Percentiles rank a stretch among this genome's conserved stretches.
phyloP scores from a whole-genome alignment of 495 filamentous ascomycete species.

The Xylaria telfairii region DNA sequence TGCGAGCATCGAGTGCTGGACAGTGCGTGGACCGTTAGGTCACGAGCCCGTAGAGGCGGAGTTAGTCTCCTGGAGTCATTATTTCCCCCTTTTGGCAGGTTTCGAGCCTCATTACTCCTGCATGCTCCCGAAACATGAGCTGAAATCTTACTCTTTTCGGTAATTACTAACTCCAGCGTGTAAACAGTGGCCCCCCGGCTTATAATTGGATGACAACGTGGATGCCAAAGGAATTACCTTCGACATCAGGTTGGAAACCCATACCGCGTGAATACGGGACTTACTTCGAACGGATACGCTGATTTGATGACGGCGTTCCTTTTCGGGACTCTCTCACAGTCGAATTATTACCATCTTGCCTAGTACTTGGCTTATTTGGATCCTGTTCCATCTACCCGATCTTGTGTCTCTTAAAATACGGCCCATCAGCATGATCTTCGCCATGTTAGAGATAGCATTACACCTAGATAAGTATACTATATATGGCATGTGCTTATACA shows the following conservation, averaged over 20 bases:
- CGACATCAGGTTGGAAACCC: constrained; percentile 8
- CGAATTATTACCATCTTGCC: background rate
- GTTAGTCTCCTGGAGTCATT: no score
- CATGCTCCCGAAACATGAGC: no score
- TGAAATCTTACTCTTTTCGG: no score
- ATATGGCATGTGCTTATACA: background rate
- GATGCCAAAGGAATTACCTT: background rate
- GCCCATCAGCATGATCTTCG: background rate
- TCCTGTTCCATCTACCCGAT: background rate
- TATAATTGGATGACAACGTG: constrained; percentile 20
- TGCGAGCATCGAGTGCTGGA: background rate
- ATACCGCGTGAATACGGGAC: background rate
- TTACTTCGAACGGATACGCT: constrained; percentile 2
- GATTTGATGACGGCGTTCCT: background rate
- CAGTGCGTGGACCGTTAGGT: constrained; percentile 3
- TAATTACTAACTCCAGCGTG: no score
- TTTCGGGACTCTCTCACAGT: no score
- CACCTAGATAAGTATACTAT: background rate
- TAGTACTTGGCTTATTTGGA: background rate
- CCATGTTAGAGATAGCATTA: background rate
- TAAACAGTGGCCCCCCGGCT: constrained; percentile 1
- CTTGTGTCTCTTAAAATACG: background rate
- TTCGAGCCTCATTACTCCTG: no score
- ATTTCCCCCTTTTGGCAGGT: no score
- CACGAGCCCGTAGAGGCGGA: constrained; percentile 11